Evolutionary conservation across 2,329 filamentous ascomycete species (phyloP).

Genomic region (Coniochaeta prunicola): DNA sequence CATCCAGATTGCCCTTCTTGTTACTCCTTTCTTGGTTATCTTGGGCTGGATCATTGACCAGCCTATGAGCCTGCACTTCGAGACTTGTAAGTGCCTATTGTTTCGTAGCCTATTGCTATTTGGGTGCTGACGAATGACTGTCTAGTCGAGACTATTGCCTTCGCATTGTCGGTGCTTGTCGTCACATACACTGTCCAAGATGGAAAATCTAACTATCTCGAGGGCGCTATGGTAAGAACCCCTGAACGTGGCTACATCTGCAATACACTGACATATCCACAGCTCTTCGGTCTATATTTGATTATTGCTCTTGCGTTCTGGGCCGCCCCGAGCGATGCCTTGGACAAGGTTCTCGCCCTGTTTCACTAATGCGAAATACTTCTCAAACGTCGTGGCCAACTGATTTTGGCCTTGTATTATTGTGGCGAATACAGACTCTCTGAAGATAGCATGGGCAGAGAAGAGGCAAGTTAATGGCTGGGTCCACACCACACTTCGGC

Average conservation of each 20-base stretch:
- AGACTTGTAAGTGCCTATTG: constrained; percentile 44
- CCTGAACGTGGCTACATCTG: not conserved
- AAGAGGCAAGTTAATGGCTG: not conserved
- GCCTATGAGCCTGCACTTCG: constrained; percentile 73
- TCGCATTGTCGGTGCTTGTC: constrained; percentile 68
- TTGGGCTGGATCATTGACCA: constrained; percentile 68
- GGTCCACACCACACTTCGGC: not conserved
- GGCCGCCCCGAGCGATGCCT: constrained; percentile 41
- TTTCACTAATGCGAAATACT: not conserved
- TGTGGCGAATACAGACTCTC: not conserved
- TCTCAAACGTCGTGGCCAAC: not conserved
- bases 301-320: constrained; percentile 57
- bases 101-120: constrained; percentile 5
- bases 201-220: constrained; percentile 77
- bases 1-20: constrained; percentile 75
- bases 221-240: constrained; percentile 61
- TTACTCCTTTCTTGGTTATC: constrained; percentile 74
- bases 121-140: constrained; percentile 1
- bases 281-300: constrained; percentile 44
- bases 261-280: constrained; percentile 6
- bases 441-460: too few species aligned
- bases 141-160: constrained; percentile 65
- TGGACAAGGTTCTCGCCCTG: constrained; percentile 26
- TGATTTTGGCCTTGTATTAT: not conserved
- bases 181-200: constrained; percentile 73